phyloP scores from a whole-genome alignment of 176 grass and related monocot genomes.

The Hordeum marinum region DNA sequence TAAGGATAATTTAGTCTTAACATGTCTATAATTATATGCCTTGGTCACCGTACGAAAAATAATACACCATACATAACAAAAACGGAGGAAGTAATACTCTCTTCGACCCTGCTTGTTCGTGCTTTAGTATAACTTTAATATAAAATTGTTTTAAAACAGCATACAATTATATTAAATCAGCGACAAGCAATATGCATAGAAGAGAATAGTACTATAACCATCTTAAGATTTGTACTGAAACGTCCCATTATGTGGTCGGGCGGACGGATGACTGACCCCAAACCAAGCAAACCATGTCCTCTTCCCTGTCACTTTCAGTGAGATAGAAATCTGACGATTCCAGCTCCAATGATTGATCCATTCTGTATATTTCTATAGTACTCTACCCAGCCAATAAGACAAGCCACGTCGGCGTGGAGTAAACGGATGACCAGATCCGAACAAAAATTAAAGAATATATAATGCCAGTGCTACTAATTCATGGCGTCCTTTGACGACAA shows the following conservation, averaged over 20 bases:
- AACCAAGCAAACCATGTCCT: background rate
- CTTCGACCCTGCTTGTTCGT: too few relatives aligned
- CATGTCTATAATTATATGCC: too few relatives aligned
- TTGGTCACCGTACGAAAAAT: too few relatives aligned
- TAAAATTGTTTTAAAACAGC: too few relatives aligned
- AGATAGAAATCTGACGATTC: background rate
- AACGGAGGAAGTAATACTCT: too few relatives aligned
- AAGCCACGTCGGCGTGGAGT: background rate
- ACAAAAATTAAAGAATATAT: background rate
- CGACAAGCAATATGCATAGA: too few relatives aligned
- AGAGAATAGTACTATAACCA: too few relatives aligned
- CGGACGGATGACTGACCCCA: background rate
- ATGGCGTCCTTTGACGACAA: background rate
- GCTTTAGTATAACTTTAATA: too few relatives aligned
- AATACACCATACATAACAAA: too few relatives aligned
- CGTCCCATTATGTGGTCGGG: background rate
- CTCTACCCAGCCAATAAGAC: background rate
- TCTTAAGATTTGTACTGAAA: background rate
- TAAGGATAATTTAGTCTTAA: too few relatives aligned
- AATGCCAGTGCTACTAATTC: background rate
- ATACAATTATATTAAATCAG: too few relatives aligned
- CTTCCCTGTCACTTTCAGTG: slow-evolving; percentile 13
- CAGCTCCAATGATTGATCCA: slow-evolving; percentile 7
- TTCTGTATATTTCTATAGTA: background rate
- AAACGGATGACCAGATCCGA: background rate